Conservation (phyloP, 345 rosid genomes). For the Eutrema heterophyllum region DNA sequence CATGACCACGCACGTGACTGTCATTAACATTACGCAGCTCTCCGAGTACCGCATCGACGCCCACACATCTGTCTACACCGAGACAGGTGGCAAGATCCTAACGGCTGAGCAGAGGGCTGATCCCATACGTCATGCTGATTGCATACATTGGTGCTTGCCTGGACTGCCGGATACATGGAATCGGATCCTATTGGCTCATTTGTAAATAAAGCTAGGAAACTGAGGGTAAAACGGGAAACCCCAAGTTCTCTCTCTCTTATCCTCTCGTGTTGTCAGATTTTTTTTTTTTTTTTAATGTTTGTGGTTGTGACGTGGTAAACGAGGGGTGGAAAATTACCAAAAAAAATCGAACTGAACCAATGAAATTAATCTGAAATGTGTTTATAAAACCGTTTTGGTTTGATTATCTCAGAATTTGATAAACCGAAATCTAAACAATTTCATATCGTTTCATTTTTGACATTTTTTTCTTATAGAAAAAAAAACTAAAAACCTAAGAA, state of each 20-base stretch:
- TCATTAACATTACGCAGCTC: conserved; percentile 77
- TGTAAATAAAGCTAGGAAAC: conserved; percentile 37
- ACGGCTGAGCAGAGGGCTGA: conserved; percentile 62
- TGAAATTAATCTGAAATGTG: too few relatives aligned
- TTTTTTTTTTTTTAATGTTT: not conserved
- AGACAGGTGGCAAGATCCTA: conserved; percentile 63
- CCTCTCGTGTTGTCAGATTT: not conserved
- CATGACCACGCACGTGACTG: conserved; percentile 70
- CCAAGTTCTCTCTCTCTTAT: not conserved
- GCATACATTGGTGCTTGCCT: conserved; percentile 98
- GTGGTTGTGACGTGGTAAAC: not conserved
- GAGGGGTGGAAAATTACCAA: not conserved
- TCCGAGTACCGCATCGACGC: conserved; percentile 85
- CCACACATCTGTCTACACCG: conserved; percentile 72
- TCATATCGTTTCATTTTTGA: too few relatives aligned
- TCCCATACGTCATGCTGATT: conserved; percentile 68
- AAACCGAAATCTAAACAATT: too few relatives aligned
- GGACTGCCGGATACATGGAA: conserved; percentile 95
- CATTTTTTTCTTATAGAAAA: too few relatives aligned
- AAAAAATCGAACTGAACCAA: too few relatives aligned
- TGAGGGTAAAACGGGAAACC: conserved; percentile 3
- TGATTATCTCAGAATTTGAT: too few relatives aligned
- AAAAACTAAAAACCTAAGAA: too few relatives aligned
- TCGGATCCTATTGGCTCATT: conserved; percentile 61
- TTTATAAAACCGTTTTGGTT: too few relatives aligned